Percentiles rank a stretch among this genome's conserved stretches.
Conservation (phyloP, 345 rosid genomes). For the Geranium rotundifolium region DNA sequence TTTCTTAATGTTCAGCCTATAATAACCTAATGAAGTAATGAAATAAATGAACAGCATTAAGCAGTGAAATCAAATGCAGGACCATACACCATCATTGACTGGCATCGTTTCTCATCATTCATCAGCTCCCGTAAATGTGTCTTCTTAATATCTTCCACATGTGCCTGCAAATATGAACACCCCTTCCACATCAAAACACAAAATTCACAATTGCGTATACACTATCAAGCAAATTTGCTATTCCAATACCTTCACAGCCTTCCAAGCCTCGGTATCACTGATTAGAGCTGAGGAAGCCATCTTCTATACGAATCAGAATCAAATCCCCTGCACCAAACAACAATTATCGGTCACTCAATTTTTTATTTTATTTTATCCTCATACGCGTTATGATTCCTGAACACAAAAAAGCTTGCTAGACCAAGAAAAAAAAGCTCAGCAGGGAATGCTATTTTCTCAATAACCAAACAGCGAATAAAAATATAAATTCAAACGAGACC, state of each 20-base stretch:
- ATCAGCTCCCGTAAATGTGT: constrained; percentile 75
- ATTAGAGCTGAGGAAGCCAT: constrained; percentile 68
- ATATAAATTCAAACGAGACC: too few species aligned
- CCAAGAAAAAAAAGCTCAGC: neutral
- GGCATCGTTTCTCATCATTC: constrained; percentile 55
- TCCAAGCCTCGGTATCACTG: constrained; percentile 67
- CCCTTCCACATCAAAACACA: neutral
- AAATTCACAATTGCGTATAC: neutral
- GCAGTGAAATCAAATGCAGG: neutral
- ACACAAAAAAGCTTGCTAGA: too few species aligned
- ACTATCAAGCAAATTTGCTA: neutral
- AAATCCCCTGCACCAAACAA: neutral
- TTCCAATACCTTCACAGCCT: constrained; percentile 61
- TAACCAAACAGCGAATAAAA: too few species aligned
- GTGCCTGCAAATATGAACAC: constrained; percentile 24
- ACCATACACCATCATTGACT: constrained; percentile 64
- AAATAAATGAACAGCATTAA: neutral
- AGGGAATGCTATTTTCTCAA: too few species aligned
- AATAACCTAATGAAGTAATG: neutral
- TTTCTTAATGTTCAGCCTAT: neutral
- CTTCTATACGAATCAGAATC: neutral
- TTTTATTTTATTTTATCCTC: too few species aligned
- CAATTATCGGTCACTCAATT: neutral
- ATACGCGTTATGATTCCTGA: too few species aligned
- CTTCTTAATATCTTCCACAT: constrained; percentile 60